Conservation (phyloP, 2,329 filamentous ascomycete species). For the Pseudogymnoascus sp. region DNA sequence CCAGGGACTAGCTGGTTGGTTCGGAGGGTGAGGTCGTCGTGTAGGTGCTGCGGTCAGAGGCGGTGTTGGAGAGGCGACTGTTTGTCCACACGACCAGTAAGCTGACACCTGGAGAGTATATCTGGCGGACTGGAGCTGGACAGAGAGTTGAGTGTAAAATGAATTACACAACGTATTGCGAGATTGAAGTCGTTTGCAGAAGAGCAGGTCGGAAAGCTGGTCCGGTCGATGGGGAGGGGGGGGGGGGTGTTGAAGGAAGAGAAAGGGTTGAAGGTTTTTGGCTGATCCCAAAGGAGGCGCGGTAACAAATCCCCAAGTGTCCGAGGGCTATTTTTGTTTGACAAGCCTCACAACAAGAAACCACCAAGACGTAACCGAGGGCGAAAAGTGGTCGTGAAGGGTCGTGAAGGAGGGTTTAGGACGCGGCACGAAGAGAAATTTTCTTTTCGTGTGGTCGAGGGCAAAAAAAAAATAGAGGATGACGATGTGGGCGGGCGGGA, state of each 20-base stretch:
- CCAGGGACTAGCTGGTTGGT: background rate
- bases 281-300: background rate
- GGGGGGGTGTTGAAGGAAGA: background rate
- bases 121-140: background rate
- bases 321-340: background rate
- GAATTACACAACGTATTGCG: conserved; percentile 1
- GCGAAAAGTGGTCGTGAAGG: background rate
- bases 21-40: background rate
- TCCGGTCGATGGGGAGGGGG: background rate
- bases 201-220: background rate
- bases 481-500: background rate
- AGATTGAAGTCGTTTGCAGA: background rate
- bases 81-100: conserved; percentile 6
- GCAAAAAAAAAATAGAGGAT: background rate
- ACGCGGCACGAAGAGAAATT: background rate
- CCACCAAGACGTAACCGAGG: background rate
- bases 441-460: background rate
- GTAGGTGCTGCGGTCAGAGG: conserved; percentile 1
- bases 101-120: conserved; percentile 4
- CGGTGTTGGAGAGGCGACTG: conserved; percentile 5
- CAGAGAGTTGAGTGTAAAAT: background rate
- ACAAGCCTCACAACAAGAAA: conserved; percentile 1
- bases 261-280: background rate
- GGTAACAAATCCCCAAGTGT: background rate
- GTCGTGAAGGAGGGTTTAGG: background rate